Evolutionary conservation across 2,329 filamentous ascomycete species (phyloP), one percentile per base, ranked within the genome.

Genomic region (Nakataea oryzae): DNA sequence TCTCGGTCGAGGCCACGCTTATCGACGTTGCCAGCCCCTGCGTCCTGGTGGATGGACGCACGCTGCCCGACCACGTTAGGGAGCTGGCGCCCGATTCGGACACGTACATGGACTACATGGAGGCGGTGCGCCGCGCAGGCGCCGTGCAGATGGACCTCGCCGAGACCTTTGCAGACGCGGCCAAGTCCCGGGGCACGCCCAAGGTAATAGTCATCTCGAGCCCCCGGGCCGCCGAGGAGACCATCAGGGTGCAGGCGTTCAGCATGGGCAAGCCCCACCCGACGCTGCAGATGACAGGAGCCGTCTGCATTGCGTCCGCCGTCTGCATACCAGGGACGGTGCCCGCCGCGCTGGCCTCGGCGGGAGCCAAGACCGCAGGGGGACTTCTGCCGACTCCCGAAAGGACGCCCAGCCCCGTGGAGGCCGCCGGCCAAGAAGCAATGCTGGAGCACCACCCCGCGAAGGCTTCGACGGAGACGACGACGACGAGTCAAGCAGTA

Each of bases 91-190:
- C 67, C 61, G 26, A 68, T 64, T 61, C 67, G 77, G 14, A 68
- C 74, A 8, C 66, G 65, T 2, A 72, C 12, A 60, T 69, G 0
- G 66, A 64, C 1, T 57, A 72, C 0, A 73, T 86, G 24, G 76
- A 87, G 66, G 70, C 72, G 0, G 83, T 88, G 58, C 76, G 86
- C 2, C 75, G 73, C 41, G 73, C 76, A 62, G 86, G 79, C 0
- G 81, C 83, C 0, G 78, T 82, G 0, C 75, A 74, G 11, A 88
- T 87, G 83, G 83, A 84, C 0, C 73, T 88, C 5, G 78, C 74
- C 0, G 24, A 75, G 1, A 67, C 70, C 5, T 71, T 75, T 0
- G 71, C 74, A 14, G 73, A 74, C 1, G 73, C 74, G 0, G 66
- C 66, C 2, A 61, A 64, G 2, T 67, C 68, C 1, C 66, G 72